A percentile compares a stretch with the other conserved stretches of the same genome.
phyloP scores from a whole-genome alignment of 192 early-diverging fungal species.

The Spinellus fusiger region DNA sequence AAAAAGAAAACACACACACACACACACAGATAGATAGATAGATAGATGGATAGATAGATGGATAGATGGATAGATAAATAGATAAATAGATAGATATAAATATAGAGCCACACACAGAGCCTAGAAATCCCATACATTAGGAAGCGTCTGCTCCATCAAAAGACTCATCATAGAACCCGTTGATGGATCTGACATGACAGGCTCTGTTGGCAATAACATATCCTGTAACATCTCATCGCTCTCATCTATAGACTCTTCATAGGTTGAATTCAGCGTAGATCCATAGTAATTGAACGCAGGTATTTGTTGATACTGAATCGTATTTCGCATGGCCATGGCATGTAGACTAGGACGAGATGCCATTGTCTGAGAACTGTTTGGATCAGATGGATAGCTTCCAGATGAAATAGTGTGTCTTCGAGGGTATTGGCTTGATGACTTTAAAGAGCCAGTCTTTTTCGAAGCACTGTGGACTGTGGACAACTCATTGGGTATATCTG shows the following conservation, averaged over 20 bases:
- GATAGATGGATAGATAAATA: too few species aligned
- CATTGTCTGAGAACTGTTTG: background rate
- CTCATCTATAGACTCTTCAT: background rate
- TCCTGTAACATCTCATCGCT: background rate
- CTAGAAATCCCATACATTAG: background rate
- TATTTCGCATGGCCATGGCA: slow-evolving; percentile 15
- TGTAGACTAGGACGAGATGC: background rate
- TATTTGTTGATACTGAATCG: background rate
- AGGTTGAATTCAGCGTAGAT: background rate
- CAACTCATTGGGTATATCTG: too few species aligned
- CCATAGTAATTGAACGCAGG: background rate
- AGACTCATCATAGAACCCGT: slow-evolving; percentile 17
- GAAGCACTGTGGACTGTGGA: too few species aligned
- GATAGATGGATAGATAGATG: too few species aligned
- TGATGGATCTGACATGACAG: slow-evolving; percentile 12
- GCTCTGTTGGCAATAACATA: slow-evolving; percentile 9
- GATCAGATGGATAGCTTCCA: background rate
- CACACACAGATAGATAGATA: too few species aligned
- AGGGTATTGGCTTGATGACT: background rate
- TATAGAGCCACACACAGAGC: too few species aligned
- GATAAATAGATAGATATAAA: too few species aligned
- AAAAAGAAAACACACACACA: too few species aligned
- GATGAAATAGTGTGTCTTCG: background rate
- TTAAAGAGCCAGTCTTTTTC: background rate
- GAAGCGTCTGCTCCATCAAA: background rate